Conservation (phyloP, 345 rosid genomes). For the Camelina hispida region DNA sequence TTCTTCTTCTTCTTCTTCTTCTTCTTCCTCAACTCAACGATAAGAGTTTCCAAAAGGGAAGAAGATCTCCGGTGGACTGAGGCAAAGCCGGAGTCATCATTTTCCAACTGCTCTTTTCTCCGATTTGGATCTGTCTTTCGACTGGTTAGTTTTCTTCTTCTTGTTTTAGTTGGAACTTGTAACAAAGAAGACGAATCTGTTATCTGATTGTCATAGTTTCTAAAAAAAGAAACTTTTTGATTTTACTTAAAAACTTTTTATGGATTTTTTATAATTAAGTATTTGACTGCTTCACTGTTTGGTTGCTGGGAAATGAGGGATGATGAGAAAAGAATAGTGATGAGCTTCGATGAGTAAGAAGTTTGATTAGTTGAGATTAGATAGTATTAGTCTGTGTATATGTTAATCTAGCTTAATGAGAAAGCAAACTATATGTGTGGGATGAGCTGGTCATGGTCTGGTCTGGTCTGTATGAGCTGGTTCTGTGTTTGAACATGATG, state of each 20-base stretch:
- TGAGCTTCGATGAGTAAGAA: background rate
- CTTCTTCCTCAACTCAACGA: constrained; percentile 20
- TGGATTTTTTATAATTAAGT: background rate
- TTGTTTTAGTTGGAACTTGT: background rate
- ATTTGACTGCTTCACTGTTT: constrained; percentile 33
- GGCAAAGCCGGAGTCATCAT: background rate
- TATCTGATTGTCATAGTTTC: background rate
- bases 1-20: background rate
- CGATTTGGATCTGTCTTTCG: constrained; percentile 28
- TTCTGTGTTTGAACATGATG: background rate
- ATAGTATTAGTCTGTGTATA: background rate
- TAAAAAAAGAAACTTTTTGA: background rate
- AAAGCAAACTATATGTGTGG: constrained; percentile 18
- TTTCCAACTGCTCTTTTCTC: background rate
- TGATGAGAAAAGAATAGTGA: constrained; percentile 5
- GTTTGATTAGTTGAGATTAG: background rate
- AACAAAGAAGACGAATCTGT: constrained; percentile 12
- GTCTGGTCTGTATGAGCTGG: constrained; percentile 27
- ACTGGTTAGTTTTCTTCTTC: constrained; percentile 34
- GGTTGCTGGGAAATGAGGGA: constrained; percentile 44
- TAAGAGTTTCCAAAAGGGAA: background rate
- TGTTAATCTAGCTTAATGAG: constrained; percentile 23
- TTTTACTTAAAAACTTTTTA: background rate
- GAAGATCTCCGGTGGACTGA: constrained; percentile 17
- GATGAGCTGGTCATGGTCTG: constrained; percentile 28